phyloP scores from a whole-genome alignment of 345 rosid genomes.

The Melastoma malabathricum region DNA sequence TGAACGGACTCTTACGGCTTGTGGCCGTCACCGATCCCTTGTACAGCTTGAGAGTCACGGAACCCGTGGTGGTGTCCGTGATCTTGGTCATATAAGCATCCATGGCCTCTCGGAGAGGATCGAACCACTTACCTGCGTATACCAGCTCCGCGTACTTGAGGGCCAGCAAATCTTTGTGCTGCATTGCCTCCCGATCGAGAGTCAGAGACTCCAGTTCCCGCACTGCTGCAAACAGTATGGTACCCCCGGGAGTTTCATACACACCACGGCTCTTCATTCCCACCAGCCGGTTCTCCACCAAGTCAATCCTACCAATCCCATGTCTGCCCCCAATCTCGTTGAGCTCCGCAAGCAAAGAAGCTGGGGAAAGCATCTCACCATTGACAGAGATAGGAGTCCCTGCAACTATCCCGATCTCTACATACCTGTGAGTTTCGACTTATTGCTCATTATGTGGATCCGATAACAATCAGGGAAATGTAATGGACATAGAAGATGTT shows the following conservation, averaged over 20 bases:
- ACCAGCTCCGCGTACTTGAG: constrained; percentile 85
- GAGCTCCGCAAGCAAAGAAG: constrained; percentile 52
- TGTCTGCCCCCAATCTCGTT: constrained; percentile 74
- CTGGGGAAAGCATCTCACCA: constrained; percentile 61
- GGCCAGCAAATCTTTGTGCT: constrained; percentile 63
- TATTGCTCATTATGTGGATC: neutral
- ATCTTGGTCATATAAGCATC: constrained; percentile 85
- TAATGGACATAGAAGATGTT: neutral
- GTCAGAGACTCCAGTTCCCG: constrained; percentile 81
- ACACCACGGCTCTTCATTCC: constrained; percentile 97
- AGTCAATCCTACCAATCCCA: constrained; percentile 77
- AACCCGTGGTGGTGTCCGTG: constrained; percentile 59
- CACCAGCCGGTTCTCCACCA: constrained; percentile 88
- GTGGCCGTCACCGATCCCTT: constrained; percentile 63
- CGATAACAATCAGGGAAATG: neutral
- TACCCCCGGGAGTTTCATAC: constrained; percentile 98
- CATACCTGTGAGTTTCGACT: constrained; percentile 26
- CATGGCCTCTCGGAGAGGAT: constrained; percentile 67
- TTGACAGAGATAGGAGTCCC: constrained; percentile 70
- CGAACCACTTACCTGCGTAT: constrained; percentile 95
- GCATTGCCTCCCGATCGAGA: constrained; percentile 71
- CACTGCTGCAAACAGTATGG: constrained; percentile 63
- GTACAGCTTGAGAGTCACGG: constrained; percentile 60
- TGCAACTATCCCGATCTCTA: constrained; percentile 55
- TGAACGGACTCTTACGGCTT: constrained; percentile 51